A percentile compares a stretch with the other conserved stretches of the same genome.
These are phyloP conservation scores for Trichoderma oligosporum DNA, from an alignment of 2,329 filamentous ascomycete genomes.

Conservation along the genomic window DNA sequence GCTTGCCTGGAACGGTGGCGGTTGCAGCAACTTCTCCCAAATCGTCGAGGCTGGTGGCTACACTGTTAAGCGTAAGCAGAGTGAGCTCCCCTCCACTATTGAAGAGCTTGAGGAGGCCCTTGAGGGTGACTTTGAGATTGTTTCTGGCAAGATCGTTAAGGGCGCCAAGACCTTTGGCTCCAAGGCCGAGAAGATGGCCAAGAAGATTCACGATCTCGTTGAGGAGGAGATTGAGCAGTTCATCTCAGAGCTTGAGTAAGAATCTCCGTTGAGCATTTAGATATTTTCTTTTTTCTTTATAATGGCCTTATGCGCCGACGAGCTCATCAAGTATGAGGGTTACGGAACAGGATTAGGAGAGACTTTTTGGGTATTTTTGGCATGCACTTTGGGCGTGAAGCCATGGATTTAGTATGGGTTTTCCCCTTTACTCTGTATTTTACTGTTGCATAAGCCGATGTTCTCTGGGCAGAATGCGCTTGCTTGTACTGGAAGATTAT, in stretches of 20 bases:
- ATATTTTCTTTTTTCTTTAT: conserved; percentile 22
- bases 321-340: conserved; percentile 9
- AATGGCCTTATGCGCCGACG: conserved; percentile 13
- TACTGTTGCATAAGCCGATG: conserved; percentile 1
- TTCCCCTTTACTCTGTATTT: conserved; percentile 17
- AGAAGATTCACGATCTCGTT: conserved; percentile 60
- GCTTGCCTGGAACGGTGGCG: conserved; percentile 98
- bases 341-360: conserved; percentile 12
- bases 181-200: conserved; percentile 59
- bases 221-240: conserved; percentile 60
- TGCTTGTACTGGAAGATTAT: conserved; percentile 18
- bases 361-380: conserved; percentile 29
- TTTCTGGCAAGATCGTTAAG: conserved; percentile 54
- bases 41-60: conserved; percentile 75
- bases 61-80: conserved; percentile 41
- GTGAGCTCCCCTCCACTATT: conserved; percentile 40
- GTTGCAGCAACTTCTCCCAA: conserved; percentile 81
- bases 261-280: conserved; percentile 28
- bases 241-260: conserved; percentile 49
- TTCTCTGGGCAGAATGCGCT: conserved; percentile 17
- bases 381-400: conserved; percentile 21
- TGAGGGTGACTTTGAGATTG: conserved; percentile 57
- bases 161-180: conserved; percentile 49
- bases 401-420: conserved; percentile 20
- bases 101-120: conserved; percentile 59